phyloP scores from a whole-genome alignment of 139 green algal genomes.

The Pseudopediastrum boryanum region DNA sequence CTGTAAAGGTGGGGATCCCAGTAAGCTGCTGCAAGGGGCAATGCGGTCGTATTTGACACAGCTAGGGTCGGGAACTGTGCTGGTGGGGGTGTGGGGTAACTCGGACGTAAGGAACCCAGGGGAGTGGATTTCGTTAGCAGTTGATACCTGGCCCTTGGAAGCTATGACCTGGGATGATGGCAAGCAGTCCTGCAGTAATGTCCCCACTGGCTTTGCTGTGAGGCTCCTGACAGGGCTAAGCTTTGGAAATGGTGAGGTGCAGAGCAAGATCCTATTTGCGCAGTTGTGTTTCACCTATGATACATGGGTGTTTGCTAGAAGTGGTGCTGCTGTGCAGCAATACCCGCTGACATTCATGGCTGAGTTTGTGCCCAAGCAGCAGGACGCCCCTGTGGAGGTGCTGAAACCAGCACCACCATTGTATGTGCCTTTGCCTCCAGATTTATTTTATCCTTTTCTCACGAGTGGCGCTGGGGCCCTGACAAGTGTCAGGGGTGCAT shows the following conservation, averaged over 20 bases:
- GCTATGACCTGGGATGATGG: conserved; percentile 6
- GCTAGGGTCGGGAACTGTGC: too few species aligned
- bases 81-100: conserved; percentile 58
- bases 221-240: conserved; percentile 50
- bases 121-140: conserved; percentile 47
- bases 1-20: too few species aligned
- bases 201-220: conserved; percentile 48
- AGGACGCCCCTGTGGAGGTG: conserved; percentile 12
- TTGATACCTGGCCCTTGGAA: conserved; percentile 8
- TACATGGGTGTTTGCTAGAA: conserved; percentile 41
- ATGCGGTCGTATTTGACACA: too few species aligned
- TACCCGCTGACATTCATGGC: conserved; percentile 15
- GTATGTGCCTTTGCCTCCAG: conserved; percentile 36
- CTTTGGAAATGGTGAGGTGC: conserved; percentile 49
- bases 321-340: background rate
- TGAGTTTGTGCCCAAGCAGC: conserved; percentile 37
- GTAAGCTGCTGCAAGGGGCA: too few species aligned
- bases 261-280: conserved; percentile 58
- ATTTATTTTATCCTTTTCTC: conserved; percentile 65
- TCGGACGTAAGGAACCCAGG: conserved; percentile 34
- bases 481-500: too few species aligned
- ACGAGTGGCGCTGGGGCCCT: too few species aligned
- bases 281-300: conserved; percentile 45
- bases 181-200: conserved; percentile 38
- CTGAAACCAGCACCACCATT: conserved; percentile 53